Evolutionary conservation across 352 stramenopile species (phyloP).

Genomic region (Phytophthora sp.): DNA sequence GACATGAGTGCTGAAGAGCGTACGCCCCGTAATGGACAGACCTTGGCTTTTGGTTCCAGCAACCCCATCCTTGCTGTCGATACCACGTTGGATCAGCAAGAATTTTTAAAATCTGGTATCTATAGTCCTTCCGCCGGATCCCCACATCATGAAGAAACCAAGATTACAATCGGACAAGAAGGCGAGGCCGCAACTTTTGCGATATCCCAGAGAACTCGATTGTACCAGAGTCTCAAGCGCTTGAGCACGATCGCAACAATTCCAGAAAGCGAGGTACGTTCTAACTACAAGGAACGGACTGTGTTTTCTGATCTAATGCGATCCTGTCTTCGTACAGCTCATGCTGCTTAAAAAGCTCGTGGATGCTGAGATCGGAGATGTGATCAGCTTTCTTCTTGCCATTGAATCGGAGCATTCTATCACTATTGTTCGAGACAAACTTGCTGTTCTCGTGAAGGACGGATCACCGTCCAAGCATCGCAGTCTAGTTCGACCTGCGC

Average conservation of each 20-base stretch:
- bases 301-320: no score
- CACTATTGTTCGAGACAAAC: constrained; percentile 38
- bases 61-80: background rate
- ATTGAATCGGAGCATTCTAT: constrained; percentile 49
- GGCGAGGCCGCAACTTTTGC: constrained; percentile 44
- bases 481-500: constrained; percentile 28
- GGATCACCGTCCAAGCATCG: constrained; percentile 68
- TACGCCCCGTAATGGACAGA: background rate
- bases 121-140: constrained; percentile 14
- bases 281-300: background rate
- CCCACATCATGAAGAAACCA: constrained; percentile 50
- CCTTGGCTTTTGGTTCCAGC: constrained; percentile 18
- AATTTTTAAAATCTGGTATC: background rate
- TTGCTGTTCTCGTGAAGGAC: constrained; percentile 48
- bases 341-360: constrained; percentile 75
- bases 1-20: background rate
- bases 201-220: constrained; percentile 55
- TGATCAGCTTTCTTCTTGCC: constrained; percentile 65
- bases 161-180: constrained; percentile 57
- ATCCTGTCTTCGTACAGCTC: constrained; percentile 38
- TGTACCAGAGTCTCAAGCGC: constrained; percentile 75
- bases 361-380: constrained; percentile 72
- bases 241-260: constrained; percentile 53
- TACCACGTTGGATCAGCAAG: background rate
- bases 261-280: constrained; percentile 62